These are phyloP conservation scores for Candida succiphila DNA, from an alignment of 805 yeast species.

Conservation along the genomic window DNA sequence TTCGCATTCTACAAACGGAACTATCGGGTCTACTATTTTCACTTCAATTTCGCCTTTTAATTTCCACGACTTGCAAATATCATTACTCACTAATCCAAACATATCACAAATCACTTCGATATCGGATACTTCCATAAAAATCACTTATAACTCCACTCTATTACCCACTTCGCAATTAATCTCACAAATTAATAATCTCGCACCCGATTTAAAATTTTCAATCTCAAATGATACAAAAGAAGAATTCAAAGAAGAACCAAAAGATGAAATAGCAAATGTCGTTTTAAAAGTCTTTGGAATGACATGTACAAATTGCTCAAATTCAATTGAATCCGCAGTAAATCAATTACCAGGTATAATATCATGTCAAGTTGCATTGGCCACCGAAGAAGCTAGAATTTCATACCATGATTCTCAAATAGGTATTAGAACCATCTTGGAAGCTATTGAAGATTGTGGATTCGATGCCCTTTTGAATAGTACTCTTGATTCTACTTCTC, in stretches of 20 bases:
- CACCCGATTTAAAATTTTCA: too few relatives aligned
- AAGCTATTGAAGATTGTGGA: constrained; percentile 39
- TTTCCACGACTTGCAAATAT: too few relatives aligned
- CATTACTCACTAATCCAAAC: too few relatives aligned
- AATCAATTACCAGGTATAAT: constrained; percentile 35
- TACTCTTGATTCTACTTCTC: constrained; percentile 52
- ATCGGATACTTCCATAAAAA: too few relatives aligned
- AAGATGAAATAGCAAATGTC: constrained; percentile 7
- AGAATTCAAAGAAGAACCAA: background rate
- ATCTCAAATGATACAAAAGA: background rate
- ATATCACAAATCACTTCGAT: too few relatives aligned
- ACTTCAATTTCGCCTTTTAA: too few relatives aligned
- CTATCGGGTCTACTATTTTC: too few relatives aligned
- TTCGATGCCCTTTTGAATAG: constrained; percentile 39
- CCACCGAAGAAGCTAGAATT: constrained; percentile 46
- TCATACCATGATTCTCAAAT: constrained; percentile 36
- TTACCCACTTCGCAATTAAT: too few relatives aligned
- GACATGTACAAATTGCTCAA: constrained; percentile 49
- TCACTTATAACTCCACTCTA: too few relatives aligned
- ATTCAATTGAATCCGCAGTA: constrained; percentile 39
- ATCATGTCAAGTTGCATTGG: constrained; percentile 37
- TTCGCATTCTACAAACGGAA: too few relatives aligned
- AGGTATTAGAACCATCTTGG: constrained; percentile 59
- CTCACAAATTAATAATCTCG: too few relatives aligned
- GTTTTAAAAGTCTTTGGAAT: constrained; percentile 41